Percentiles rank a stretch among this genome's conserved stretches.
These are phyloP conservation scores for Thraustotheca clavata DNA, from an alignment of 352 stramenopile species.

Conservation along the genomic window DNA sequence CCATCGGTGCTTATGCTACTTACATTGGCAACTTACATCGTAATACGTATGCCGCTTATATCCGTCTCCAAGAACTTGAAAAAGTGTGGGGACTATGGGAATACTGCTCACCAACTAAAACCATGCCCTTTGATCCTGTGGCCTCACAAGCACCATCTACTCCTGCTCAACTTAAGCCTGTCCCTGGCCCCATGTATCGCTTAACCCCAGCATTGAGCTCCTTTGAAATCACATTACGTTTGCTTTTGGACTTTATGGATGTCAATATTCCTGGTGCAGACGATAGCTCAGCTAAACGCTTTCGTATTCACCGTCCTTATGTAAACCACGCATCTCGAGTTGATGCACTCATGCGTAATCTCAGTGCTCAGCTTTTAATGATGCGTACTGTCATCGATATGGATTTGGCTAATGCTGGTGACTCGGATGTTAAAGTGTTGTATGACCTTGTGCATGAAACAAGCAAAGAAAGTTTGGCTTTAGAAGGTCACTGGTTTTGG, in stretches of 20 bases:
- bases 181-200: constrained; percentile 3
- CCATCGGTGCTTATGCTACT: not conserved
- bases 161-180: not conserved
- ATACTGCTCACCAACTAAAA: not conserved
- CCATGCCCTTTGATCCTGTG: constrained; percentile 12
- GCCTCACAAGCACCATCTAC: not conserved
- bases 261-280: not conserved
- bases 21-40: constrained; percentile 7
- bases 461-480: not conserved
- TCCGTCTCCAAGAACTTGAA: constrained; percentile 9
- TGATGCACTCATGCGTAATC: constrained; percentile 13
- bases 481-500: not conserved
- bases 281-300: not conserved
- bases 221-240: constrained; percentile 16
- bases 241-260: constrained; percentile 10
- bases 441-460: not conserved
- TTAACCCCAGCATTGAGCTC: constrained; percentile 3
- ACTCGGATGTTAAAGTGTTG: not conserved
- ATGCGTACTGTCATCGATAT: constrained; percentile 11
- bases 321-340: constrained; percentile 11
- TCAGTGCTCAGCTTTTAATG: constrained; percentile 3
- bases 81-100: constrained; percentile 17
- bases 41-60: constrained; percentile 14
- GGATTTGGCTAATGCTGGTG: not conserved
- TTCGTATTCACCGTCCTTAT: not conserved